Evolutionary conservation across 2,329 filamentous ascomycete genomes (phyloP), one percentile per base, ranked within the genome.

Genomic region (Ophioceras dolichostomum): DNA sequence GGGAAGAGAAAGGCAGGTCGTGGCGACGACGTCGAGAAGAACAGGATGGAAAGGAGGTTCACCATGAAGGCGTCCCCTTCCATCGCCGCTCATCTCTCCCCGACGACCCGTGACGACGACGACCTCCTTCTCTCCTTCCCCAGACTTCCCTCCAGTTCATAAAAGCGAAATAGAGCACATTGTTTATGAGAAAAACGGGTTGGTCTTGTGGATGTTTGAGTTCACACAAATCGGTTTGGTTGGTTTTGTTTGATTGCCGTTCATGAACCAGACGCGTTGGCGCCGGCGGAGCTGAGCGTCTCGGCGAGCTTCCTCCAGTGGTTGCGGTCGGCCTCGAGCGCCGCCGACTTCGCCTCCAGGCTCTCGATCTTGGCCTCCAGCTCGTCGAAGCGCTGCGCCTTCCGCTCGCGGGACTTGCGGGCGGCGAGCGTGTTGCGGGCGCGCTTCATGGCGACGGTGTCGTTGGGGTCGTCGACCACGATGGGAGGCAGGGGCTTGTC

Each of bases 351-450:
- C n/a, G n/a, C n/a, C 22, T 26, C 22, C 8, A 26, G 22, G 8
- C 12, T 7, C 14, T 65, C 68, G 50, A 94, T 87, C 50, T 74
- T 68, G 28, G 71, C 70, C 64, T 93, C 83, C 32, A 94, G 68
- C 40, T 78, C 74, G 39, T 83, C 78, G 43, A 89, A 68, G 48
- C 79, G 74, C 55, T 81, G 70, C 40, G 84, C 77, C 66, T 94
- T 94, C 47, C 86, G 80, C 52, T 86, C 80, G 37, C 89, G 80
- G 41, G 87, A 94, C 64, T 94, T 94, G 47, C 89, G 86, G 50
- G 89, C 89, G 14, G 89, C 89, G 57, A 93, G 73, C 8, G 87
- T 94, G 59, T 95, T 96, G 47, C 87, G 82, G 36, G 87, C 88
- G 57, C 89, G 83, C 77, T 95, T 95, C 69, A 88, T 74, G 16